Base-by-base conservation (phyloP, 495 filamentous ascomycete genomes). In the Tetracladium setigerum region DNA sequence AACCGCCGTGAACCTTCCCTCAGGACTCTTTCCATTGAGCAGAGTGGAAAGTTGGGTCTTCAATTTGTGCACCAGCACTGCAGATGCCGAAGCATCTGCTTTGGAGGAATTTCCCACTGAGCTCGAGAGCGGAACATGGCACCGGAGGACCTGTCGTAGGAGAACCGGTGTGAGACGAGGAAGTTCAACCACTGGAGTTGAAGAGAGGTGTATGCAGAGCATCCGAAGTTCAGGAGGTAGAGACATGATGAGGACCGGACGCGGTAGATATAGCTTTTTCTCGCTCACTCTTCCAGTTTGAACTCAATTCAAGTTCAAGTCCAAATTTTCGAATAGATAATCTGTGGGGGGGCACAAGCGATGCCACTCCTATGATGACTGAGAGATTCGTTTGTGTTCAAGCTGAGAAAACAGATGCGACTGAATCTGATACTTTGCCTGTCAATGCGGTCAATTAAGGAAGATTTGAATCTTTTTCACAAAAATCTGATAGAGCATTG, bases 41-140 rank as follows among this genome's bases (percentile, higher is more conserved):
- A 95, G 67, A 5, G 82, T 77, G 12, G 80, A 81, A 50, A 96
- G 68, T 43, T 86, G 80, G 16, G 84, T 89, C 59, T 82, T 85
- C 44, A 90, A 69, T 59, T 83, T 88, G 65, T 94, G 87, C 12
- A 89, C 69, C 35, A 84, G 78, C 36, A 78, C 61, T 0, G 78
- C 63, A 3, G 70, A 68, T 22, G 90, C 84, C 0, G 81, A 74
- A 5, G 71, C 70, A 41, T 71, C 69, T 49, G 65, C 56, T 35
- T 77, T 73, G 22, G 62, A 45, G 35, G 70, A 65, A 15, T 68
- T 69, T 46, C 44, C 59, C 46, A 62, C 62, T 10, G 77, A 58
- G 4, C 69, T 62, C 18, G 79, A 78, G 8, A 87, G 67, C 5
- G 76, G 63, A 38, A 68, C 72, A 44, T 70, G 71, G 57, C 81